A percentile compares a stretch with the other conserved stretches of the same genome.
Evolutionary conservation across 306 rosid species (phyloP).

Genomic region (Clitoria ternatea): DNA sequence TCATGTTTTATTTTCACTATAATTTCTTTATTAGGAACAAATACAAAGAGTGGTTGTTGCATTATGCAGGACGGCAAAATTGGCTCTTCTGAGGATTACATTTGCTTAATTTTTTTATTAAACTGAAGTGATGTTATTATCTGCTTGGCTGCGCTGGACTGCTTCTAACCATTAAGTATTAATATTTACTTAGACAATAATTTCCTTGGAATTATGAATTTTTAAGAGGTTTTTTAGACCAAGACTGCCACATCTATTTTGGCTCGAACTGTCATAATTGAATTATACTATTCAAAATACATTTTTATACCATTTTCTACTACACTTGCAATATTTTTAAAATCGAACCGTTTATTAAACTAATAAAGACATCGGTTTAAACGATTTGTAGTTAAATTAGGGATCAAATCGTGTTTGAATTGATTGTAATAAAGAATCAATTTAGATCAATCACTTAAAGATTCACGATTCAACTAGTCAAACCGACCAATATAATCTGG

Average conservation of each 20-base stretch:
- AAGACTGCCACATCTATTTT: not conserved
- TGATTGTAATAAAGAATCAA: too few species aligned
- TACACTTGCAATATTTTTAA: too few species aligned
- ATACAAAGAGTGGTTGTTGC: not conserved
- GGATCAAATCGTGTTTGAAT: too few species aligned
- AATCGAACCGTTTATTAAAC: too few species aligned
- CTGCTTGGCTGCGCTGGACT: not conserved
- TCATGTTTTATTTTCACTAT: not conserved
- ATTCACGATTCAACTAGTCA: too few species aligned
- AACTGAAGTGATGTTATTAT: not conserved
- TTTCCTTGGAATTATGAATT: not conserved
- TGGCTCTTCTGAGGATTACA: not conserved
- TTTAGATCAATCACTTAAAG: too few species aligned
- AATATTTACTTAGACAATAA: not conserved
- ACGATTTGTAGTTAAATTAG: too few species aligned
- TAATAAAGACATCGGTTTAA: too few species aligned
- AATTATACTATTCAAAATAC: too few species aligned
- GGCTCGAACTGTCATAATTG: too few species aligned
- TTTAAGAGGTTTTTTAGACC: not conserved
- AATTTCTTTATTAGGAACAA: not conserved
- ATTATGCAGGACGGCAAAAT: slow-evolving; percentile 19
- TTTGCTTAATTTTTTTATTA: not conserved
- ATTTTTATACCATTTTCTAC: too few species aligned
- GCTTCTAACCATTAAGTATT: not conserved
- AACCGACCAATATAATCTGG: too few species aligned